A percentile compares a stretch with the other conserved stretches of the same genome.
Evolutionary conservation across 306 rosid species (phyloP).

Genomic region (Cucumis sativus): DNA sequence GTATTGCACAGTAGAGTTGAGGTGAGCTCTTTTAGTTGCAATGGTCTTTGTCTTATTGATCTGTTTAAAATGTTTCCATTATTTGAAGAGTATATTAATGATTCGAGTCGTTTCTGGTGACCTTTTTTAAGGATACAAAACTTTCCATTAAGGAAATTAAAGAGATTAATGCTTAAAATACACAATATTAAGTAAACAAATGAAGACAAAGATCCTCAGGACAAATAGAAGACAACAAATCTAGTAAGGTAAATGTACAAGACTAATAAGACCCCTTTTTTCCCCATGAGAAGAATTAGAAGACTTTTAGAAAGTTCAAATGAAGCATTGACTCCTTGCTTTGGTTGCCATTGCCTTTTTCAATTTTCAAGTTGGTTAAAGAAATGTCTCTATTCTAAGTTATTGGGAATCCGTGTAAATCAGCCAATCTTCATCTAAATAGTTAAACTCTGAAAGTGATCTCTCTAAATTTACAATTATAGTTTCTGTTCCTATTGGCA

Average conservation of each 20-base stretch:
- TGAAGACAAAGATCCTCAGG: too few relatives aligned
- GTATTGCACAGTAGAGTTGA: constrained; percentile 96
- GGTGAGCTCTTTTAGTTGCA: constrained; percentile 39
- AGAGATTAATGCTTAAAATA: too few relatives aligned
- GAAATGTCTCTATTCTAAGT: not conserved
- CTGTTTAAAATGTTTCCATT: not conserved
- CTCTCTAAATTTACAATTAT: not conserved
- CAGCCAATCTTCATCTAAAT: not conserved
- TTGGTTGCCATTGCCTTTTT: not conserved
- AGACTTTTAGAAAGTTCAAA: too few relatives aligned
- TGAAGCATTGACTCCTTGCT: not conserved
- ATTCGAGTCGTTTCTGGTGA: not conserved
- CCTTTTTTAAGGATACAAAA: too few relatives aligned
- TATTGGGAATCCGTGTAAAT: not conserved
- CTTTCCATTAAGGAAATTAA: too few relatives aligned
- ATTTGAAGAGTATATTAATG: not conserved
- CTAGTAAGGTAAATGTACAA: too few relatives aligned
- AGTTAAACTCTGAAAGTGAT: not conserved
- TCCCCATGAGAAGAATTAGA: too few relatives aligned
- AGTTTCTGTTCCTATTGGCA: not conserved
- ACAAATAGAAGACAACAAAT: too few relatives aligned
- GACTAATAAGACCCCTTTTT: too few relatives aligned
- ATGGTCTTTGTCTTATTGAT: constrained; percentile 2
- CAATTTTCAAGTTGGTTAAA: not conserved
- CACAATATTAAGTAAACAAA: too few relatives aligned